These are phyloP conservation scores for Adansonia grandidieri DNA, from an alignment of 441 rosid genomes.

Conservation along the genomic window DNA sequence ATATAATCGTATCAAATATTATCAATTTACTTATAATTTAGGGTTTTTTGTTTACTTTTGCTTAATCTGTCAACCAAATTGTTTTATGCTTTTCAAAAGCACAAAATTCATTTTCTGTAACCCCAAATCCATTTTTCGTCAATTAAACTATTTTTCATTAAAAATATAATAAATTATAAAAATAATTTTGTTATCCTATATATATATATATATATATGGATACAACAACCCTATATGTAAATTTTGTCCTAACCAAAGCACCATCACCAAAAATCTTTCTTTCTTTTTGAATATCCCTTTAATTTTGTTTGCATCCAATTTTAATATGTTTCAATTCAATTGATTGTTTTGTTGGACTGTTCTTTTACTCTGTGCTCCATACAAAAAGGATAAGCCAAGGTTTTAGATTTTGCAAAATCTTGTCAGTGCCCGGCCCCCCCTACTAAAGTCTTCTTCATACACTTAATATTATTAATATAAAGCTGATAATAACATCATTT, in stretches of 20 bases:
- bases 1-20: too few species aligned
- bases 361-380: conserved; percentile 1
- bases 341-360: not conserved
- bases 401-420: not conserved
- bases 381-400: not conserved
- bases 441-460: not conserved
- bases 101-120: too few species aligned
- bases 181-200: too few species aligned
- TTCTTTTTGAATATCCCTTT: not conserved
- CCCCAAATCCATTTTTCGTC: too few species aligned
- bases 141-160: too few species aligned
- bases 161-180: too few species aligned
- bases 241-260: not conserved
- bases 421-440: not conserved
- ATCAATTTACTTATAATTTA: too few species aligned
- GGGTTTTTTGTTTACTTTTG: too few species aligned
- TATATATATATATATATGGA: too few species aligned
- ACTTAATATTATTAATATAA: not conserved
- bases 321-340: not conserved
- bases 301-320: not conserved
- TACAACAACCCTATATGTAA: not conserved
- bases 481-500: not conserved
- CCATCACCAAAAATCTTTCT: not conserved
- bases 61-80: too few species aligned
- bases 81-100: too few species aligned